Base-by-base conservation (phyloP, 2,329 filamentous ascomycete species). In the Colletotrichum somersetense region DNA sequence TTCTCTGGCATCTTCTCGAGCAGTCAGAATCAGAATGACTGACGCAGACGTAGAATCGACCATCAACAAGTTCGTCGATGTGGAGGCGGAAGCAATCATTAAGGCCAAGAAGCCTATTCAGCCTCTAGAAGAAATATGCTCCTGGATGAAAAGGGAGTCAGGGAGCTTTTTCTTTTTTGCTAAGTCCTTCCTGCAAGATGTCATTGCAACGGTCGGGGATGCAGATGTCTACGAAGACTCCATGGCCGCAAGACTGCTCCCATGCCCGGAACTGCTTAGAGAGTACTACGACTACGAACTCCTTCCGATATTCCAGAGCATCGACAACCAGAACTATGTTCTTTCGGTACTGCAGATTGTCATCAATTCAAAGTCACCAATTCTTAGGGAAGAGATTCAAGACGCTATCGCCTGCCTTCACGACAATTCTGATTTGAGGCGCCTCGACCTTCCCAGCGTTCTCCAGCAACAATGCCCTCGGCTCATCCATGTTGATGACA, bases 221-320 rank as follows among this genome's bases (percentile, higher is more conserved):
- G 33, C 62, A 5, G 59, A 67, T n/a, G 58, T 50, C n/a, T 62
- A 62, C 33, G 66, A 59, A 12, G 59, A 40, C 44, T 52, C 44
- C 50, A 33, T 59, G 56, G n/a, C 42, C 26, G 3, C 56, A 33
- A 59, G 57, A n/a, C 8, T 18, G 2, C 38, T 72, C 20, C 64
- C 53, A n/a, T 74, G 69, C 20, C 75, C 75, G 10, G 52, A 33
- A 18, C 62, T 46, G 10, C 58, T 77, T 14, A 57, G 59, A 10
- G 30, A 40, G 7, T 67, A 74, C 33, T 76, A 74, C 52, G 74
- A 76, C 23, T 26, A 55, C 26, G 69, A 72, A 16, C 66, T 77
- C 20, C 58, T 76, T 2, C 75, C 75, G 10, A 50, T 77, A 4
- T 50, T 77, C 11, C 75, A 77, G 46, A 75, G 58, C 38, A 61